phyloP scores from a whole-genome alignment of 306 rosid genomes.

The Calophaca sinica region DNA sequence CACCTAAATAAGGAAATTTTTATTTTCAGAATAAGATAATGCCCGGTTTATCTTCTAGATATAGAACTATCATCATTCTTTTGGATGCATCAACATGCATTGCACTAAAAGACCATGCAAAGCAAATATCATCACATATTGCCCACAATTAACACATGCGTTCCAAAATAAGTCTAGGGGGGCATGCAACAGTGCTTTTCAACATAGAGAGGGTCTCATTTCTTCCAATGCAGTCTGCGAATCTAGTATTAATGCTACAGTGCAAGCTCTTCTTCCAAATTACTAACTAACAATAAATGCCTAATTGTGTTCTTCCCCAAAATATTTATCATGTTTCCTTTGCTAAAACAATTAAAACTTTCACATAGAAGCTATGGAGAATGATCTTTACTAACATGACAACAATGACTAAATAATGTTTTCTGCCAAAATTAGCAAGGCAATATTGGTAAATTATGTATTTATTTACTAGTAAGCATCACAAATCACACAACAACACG shows the following conservation, averaged over 20 bases:
- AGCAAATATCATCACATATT: slow-evolving; percentile 16
- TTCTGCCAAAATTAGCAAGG: slow-evolving; percentile 20
- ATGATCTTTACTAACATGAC: slow-evolving; percentile 16
- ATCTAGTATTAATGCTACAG: slow-evolving; percentile 10
- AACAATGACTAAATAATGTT: slow-evolving; percentile 9
- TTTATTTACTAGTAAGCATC: slow-evolving; percentile 20
- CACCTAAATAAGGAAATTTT: slow-evolving; percentile 36
- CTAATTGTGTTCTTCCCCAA: background rate
- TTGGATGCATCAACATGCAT: slow-evolving; percentile 24
- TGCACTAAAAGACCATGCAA: slow-evolving; percentile 34
- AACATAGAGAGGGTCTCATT: slow-evolving; percentile 20
- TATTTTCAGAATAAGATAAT: slow-evolving; percentile 20
- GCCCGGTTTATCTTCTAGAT: slow-evolving; percentile 14
- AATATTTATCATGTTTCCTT: slow-evolving; percentile 31
- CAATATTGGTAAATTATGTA: background rate
- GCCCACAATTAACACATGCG: slow-evolving; percentile 6
- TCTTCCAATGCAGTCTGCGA: background rate
- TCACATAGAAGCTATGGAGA: background rate
- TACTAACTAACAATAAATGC: slow-evolving; percentile 25
- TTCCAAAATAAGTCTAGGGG: background rate
- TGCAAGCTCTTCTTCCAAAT: slow-evolving; percentile 21
- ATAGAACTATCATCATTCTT: slow-evolving; percentile 17
- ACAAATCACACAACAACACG: slow-evolving; percentile 10
- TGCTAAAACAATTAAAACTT: background rate
- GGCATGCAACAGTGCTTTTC: slow-evolving; percentile 33